Conservation (phyloP, 164 flowering plant genomes). For the Echeveria elegans region DNA sequence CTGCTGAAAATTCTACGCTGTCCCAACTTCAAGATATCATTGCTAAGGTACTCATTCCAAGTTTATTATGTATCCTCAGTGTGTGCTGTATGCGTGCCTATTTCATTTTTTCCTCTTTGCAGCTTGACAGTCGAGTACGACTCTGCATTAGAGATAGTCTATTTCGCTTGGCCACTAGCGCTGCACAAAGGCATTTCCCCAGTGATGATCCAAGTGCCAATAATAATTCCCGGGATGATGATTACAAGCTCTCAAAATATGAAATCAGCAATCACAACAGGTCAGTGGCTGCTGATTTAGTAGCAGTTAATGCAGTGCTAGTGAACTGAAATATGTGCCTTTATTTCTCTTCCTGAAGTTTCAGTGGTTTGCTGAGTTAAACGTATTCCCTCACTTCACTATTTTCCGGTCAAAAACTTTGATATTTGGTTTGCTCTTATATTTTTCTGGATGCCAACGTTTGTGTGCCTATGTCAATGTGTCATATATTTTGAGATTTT, state of each 20-base stretch:
- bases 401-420: too few species aligned
- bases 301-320: too few species aligned
- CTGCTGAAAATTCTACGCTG: conserved; percentile 46
- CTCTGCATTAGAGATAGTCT: conserved; percentile 77
- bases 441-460: too few species aligned
- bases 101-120: conserved; percentile 16
- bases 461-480: too few species aligned
- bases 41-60: conserved; percentile 47
- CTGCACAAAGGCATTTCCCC: conserved; percentile 48
- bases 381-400: too few species aligned
- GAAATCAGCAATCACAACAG: conserved; percentile 36
- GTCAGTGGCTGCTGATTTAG: conserved; percentile 28
- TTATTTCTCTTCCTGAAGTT: too few species aligned
- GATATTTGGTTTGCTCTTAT: too few species aligned
- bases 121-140: conserved; percentile 66
- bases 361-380: too few species aligned
- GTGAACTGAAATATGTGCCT: too few species aligned
- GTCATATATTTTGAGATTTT: too few species aligned
- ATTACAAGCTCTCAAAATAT: conserved; percentile 22
- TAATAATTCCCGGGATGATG: conserved; percentile 32
- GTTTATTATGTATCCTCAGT: conserved; percentile 7
- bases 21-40: conserved; percentile 60
- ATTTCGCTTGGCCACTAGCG: conserved; percentile 78
- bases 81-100: conserved; percentile 2
- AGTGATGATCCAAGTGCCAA: conserved; percentile 43